Conservation (phyloP, 2,329 filamentous ascomycete genomes). For the Xylariaceae sp. region DNA sequence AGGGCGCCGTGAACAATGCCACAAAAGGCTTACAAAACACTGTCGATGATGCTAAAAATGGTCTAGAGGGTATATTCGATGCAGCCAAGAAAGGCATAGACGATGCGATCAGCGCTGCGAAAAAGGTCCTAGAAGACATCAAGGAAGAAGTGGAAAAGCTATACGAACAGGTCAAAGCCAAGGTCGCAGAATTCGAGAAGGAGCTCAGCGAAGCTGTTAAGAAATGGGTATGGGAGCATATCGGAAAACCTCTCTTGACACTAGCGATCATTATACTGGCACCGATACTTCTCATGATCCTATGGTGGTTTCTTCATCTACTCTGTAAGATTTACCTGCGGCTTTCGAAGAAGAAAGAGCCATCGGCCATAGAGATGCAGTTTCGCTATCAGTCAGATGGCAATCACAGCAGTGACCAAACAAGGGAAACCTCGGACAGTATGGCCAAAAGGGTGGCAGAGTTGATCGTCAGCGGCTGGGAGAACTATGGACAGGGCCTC, state of each 20-base stretch:
- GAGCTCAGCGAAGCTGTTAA: conserved; percentile 1
- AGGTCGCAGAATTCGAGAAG: conserved; percentile 3
- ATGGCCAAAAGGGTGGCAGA: neutral
- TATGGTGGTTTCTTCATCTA: conserved; percentile 3
- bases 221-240: conserved; percentile 7
- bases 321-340: conserved; percentile 1
- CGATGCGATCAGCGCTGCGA: neutral
- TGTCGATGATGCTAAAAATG: neutral
- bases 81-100: conserved; percentile 1
- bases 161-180: conserved; percentile 5
- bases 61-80: neutral
- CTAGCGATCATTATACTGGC: conserved; percentile 3
- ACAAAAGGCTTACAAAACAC: conserved; percentile 1
- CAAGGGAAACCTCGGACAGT: neutral
- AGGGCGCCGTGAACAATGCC: conserved; percentile 2
- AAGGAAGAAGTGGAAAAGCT: conserved; percentile 1
- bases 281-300: conserved; percentile 2
- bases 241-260: conserved; percentile 4
- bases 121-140: conserved; percentile 1
- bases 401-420: neutral
- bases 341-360: neutral
- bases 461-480: conserved; percentile 1
- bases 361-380: conserved; percentile 1
- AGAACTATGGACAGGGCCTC: conserved; percentile 4
- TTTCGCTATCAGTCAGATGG: neutral